Evolutionary conservation across 768 basidiomycete species (phyloP).

Genomic region (Lactarius indigo): DNA sequence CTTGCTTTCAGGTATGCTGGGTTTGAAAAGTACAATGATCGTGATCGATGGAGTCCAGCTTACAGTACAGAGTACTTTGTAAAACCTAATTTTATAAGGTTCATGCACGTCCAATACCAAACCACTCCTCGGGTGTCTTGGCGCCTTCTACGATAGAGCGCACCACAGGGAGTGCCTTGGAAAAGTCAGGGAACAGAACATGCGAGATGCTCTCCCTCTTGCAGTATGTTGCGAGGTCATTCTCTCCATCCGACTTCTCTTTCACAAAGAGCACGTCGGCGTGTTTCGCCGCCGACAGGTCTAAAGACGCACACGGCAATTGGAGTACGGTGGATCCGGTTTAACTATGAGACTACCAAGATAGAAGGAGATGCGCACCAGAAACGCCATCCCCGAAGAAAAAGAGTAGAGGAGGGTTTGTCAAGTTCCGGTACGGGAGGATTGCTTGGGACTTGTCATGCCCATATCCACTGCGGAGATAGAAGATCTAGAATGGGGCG

Average conservation of each 20-base stretch:
- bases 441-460: slow-evolving; percentile 98
- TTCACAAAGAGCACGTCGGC: slow-evolving; percentile 97
- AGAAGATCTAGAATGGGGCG: not conserved
- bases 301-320: slow-evolving; percentile 36
- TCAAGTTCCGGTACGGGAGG: slow-evolving; percentile 76
- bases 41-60: not conserved
- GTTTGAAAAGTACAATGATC: not conserved
- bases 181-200: slow-evolving; percentile 72
- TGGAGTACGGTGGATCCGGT: not conserved
- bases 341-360: not conserved
- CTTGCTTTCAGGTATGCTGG: not conserved
- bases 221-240: slow-evolving; percentile 86
- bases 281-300: slow-evolving; percentile 88
- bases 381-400: slow-evolving; percentile 99
- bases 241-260: slow-evolving; percentile 68
- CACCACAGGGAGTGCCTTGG: slow-evolving; percentile 55
- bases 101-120: slow-evolving; percentile 27
- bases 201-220: slow-evolving; percentile 73
- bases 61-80: not conserved
- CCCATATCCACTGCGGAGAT: slow-evolving; percentile 63
- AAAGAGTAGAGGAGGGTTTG: slow-evolving; percentile 75
- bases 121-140: slow-evolving; percentile 53
- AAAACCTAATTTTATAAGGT: not conserved
- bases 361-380: slow-evolving; percentile 45
- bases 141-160: slow-evolving; percentile 68